Evolutionary conservation across 805 yeast species (phyloP), one percentile per base, ranked within the genome.

Genomic region (Torulaspora franciscae): DNA sequence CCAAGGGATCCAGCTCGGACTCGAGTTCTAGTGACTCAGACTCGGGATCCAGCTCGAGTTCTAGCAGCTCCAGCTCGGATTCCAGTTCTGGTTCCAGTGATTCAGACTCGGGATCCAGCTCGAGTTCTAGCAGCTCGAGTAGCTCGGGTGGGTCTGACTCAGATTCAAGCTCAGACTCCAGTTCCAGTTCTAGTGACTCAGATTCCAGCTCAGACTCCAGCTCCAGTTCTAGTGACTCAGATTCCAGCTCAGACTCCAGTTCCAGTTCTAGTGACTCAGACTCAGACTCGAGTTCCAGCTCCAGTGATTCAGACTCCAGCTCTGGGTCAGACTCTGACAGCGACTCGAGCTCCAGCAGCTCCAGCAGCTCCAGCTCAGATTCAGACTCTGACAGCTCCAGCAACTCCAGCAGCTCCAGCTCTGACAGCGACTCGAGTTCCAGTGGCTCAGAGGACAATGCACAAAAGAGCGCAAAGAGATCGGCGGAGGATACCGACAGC

Each of bases 171-270:
- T 50, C 54, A 10, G 43, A 51, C 37, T 29, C 42, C 32, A 43
- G 47, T 39, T 48, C 56, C 25, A 30, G 28, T 27, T n/a, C n/a
- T n/a, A n/a, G n/a, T n/a, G n/a, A n/a, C n/a, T n/a, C n/a, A n/a
- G 42, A 33, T 36, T 19, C 22, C 3, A 5, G 5, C 5, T 19
- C 22, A 5, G 22, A 19, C 22, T 53, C 57, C 7, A 45, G 50
- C 29, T 45, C 45, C 41, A 42, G 53, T 35, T 42, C 49, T 19
- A 40, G 47, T 14, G 35, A 34, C 37, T 42, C 55, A 19, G 42
- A 47, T n/a, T n/a, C n/a, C n/a, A n/a, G n/a, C 25, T 39, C 61
- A 49, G 42, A 48, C 28, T 41, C 61, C 50, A 22, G 47, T 42
- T 24, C 37, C 46, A n/a, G n/a, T n/a, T n/a, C n/a, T n/a, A n/a